Percentiles rank a stretch among this genome's conserved stretches.
Evolutionary conservation across 352 stramenopile genomes (phyloP).

Genomic region (Globisporangium takayamanum): DNA sequence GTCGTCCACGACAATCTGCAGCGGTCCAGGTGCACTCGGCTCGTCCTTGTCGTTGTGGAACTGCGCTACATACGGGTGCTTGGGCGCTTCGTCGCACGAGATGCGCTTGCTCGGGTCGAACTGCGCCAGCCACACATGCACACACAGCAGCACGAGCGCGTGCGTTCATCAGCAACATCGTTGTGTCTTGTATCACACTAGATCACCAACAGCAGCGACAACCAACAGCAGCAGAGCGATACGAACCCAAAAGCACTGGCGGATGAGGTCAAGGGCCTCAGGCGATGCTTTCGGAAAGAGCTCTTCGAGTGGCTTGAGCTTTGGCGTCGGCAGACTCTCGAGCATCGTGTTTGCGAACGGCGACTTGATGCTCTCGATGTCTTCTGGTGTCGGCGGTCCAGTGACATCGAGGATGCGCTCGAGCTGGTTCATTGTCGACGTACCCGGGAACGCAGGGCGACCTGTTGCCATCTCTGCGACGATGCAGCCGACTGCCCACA

Average conservation of each 20-base stretch:
- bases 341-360: slow-evolving; percentile 93
- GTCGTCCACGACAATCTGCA: slow-evolving; percentile 90
- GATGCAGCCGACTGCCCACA: slow-evolving; percentile 93
- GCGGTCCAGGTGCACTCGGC: slow-evolving; percentile 48
- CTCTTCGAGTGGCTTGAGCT: slow-evolving; percentile 74
- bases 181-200: background rate
- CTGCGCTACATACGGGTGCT: slow-evolving; percentile 91
- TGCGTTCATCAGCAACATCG: background rate
- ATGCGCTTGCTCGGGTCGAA: slow-evolving; percentile 92
- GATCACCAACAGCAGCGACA: background rate
- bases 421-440: slow-evolving; percentile 95
- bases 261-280: slow-evolving; percentile 88
- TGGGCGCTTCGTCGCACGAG: slow-evolving; percentile 79
- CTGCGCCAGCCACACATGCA: slow-evolving; percentile 17
- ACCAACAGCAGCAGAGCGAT: background rate
- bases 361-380: slow-evolving; percentile 91
- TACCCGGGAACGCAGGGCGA: slow-evolving; percentile 91
- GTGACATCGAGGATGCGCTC: slow-evolving; percentile 95
- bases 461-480: slow-evolving; percentile 92
- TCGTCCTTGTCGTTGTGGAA: slow-evolving; percentile 96
- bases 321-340: slow-evolving; percentile 78
- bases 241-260: slow-evolving; percentile 77
- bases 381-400: slow-evolving; percentile 78
- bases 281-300: slow-evolving; percentile 84
- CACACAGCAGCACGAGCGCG: slow-evolving; percentile 1